Conservation (phyloP, 257 asterid genomes). For the Thymus quinquecostatus region DNA sequence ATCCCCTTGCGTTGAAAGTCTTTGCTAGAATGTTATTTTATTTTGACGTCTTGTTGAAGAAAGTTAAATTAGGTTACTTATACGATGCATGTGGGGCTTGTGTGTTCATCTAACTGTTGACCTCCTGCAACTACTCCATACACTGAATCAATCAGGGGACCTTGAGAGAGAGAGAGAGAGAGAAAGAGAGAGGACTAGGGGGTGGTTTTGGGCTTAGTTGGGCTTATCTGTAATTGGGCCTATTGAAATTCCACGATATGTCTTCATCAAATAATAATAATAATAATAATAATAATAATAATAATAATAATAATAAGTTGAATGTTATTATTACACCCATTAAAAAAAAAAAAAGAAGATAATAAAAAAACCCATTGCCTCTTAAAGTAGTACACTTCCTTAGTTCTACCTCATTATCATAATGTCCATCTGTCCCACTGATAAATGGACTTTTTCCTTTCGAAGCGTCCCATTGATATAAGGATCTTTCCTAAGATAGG, state of each 20-base stretch:
- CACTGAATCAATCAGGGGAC: not conserved
- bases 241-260: not conserved
- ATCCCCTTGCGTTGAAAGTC: conserved; percentile 1
- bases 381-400: too few species aligned
- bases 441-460: too few species aligned
- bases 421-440: too few species aligned
- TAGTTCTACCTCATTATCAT: too few species aligned
- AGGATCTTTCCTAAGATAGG: too few species aligned
- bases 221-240: not conserved
- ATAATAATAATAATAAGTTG: too few species aligned
- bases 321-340: too few species aligned
- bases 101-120: conserved; percentile 10
- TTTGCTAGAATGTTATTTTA: conserved; percentile 2
- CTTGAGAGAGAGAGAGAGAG: not conserved
- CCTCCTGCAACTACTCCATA: conserved; percentile 12
- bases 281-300: too few species aligned
- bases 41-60: conserved; percentile 17
- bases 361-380: too few species aligned
- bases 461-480: too few species aligned
- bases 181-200: not conserved
- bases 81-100: conserved; percentile 19
- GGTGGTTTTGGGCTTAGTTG: not conserved
- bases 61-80: not conserved
- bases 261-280: too few species aligned
- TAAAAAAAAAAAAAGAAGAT: too few species aligned